These are phyloP conservation scores for Lactifluus echinatus DNA, from an alignment of 768 basidiomycete genomes.

Conservation along the genomic window DNA sequence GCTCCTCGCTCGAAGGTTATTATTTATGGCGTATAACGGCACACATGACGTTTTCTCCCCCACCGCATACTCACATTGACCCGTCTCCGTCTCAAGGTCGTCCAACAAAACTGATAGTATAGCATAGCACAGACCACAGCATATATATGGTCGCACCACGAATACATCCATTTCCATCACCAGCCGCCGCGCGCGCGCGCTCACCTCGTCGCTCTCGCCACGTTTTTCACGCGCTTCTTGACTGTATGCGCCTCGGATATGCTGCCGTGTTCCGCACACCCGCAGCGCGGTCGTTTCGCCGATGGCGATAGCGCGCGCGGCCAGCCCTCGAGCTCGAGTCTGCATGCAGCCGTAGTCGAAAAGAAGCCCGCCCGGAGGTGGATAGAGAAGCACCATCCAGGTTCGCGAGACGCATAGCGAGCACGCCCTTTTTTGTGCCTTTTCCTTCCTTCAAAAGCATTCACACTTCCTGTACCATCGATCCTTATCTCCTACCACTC, in stretches of 20 bases:
- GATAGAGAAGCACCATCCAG: constrained; percentile 62
- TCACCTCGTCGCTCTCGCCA: constrained; percentile 71
- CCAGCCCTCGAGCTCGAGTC: constrained; percentile 21
- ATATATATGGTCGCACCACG: constrained; percentile 54
- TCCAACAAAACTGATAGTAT: no score
- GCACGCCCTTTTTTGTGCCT: no score
- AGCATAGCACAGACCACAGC: no score
- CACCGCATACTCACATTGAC: no score
- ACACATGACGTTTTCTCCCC: not conserved
- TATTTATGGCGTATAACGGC: no score
- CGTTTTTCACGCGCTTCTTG: constrained; percentile 67
- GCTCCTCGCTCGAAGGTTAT: no score
- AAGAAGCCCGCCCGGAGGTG: constrained; percentile 66
- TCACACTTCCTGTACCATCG: no score
- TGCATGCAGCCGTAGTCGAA: constrained; percentile 36
- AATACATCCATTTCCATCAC: constrained; percentile 42
- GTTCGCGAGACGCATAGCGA: not conserved
- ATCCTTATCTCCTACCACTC: no score
- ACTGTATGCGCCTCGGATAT: constrained; percentile 79
- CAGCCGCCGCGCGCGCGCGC: constrained; percentile 50
- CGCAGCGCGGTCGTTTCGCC: constrained; percentile 46
- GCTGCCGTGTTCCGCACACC: constrained; percentile 72
- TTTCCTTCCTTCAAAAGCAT: not conserved
- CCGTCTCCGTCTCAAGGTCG: no score
- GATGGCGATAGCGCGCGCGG: constrained; percentile 36